Evolutionary conservation across 495 filamentous ascomycete species (phyloP).

Genomic region (Patellaria atrata): DNA sequence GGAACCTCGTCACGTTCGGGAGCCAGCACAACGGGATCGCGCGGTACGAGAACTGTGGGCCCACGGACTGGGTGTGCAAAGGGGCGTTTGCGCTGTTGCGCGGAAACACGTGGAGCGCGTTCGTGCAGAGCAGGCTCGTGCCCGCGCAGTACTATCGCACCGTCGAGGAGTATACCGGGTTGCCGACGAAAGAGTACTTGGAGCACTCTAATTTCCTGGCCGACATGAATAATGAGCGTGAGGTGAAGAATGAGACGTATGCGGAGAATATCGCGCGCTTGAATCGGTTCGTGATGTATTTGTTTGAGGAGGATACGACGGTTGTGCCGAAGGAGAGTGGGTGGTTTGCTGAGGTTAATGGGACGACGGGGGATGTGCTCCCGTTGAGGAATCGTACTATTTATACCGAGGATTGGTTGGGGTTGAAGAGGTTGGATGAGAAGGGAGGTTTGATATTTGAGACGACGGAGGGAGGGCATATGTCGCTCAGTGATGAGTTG

Average conservation of each 20-base stretch:
- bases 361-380: conserved; percentile 44
- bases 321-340: conserved; percentile 83
- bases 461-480: conserved; percentile 60
- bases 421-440: conserved; percentile 66
- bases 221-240: conserved; percentile 94
- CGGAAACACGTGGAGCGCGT: conserved; percentile 56
- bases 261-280: conserved; percentile 52
- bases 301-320: conserved; percentile 76
- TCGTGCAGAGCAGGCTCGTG: conserved; percentile 64
- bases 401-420: conserved; percentile 91
- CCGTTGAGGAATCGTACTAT: conserved; percentile 54
- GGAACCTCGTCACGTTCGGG: conserved; percentile 80
- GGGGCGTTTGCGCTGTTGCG: conserved; percentile 58
- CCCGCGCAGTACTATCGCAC: conserved; percentile 87
- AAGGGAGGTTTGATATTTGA: conserved; percentile 65
- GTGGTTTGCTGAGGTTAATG: conserved; percentile 83
- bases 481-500: conserved; percentile 57
- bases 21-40: conserved; percentile 88
- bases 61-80: conserved; percentile 66
- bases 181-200: conserved; percentile 55
- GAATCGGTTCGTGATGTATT: conserved; percentile 72
- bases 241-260: conserved; percentile 58
- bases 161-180: conserved; percentile 25
- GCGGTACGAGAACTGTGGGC: conserved; percentile 51
- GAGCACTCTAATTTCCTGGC: conserved; percentile 84